Evolutionary conservation across 768 basidiomycete species (phyloP), one percentile per base, ranked within the genome.

Genomic region (Fomitopsis serialis): DNA sequence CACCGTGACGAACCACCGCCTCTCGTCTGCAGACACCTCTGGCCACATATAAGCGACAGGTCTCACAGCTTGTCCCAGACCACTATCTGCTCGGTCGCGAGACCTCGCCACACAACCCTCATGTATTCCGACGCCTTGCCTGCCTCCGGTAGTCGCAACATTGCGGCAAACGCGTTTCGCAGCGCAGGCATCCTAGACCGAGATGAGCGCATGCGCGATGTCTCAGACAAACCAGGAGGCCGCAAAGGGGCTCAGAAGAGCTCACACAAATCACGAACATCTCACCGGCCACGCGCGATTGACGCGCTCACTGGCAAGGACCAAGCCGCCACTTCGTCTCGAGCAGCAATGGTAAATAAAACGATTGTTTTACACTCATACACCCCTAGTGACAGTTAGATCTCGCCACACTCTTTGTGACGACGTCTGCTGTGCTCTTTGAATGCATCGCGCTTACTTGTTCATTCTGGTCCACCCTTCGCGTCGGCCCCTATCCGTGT

Each of bases 161-260:
- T 91, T 19, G 86, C 81, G 21, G 59, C 77, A 54, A 84, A 70
- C 53, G 83, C 86, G 27, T 72, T 90, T 23, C 82, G 84, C 54
- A 80, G 70, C 35, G 87, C 85, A 2, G 89, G 88, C 40, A 81
- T 90, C 64, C 84, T 89, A 56, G 87, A 89, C 76, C 74, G 80
- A 53, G 89, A 91, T 67, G 74, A 82, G 53, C 78, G 74, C 59
- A 90, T 91, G 89, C 80, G 82, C 56, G 88, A 91, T 62, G 71
- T 74, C 42, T 74, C 78, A 9, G 80, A 82, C 70, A 86, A 75
- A 60, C 86, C 85, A 5, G 85, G 86, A 47, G 87, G 87, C 22
- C 79, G 87, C 63, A 91, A 90, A 67, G 80, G 80, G 43, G 72
- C 75, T 15, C 88, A 85, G 72, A 69, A 77, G 13, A 78, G 82